Conservation (phyloP, 306 rosid genomes). For the Vachellia collinsii region DNA sequence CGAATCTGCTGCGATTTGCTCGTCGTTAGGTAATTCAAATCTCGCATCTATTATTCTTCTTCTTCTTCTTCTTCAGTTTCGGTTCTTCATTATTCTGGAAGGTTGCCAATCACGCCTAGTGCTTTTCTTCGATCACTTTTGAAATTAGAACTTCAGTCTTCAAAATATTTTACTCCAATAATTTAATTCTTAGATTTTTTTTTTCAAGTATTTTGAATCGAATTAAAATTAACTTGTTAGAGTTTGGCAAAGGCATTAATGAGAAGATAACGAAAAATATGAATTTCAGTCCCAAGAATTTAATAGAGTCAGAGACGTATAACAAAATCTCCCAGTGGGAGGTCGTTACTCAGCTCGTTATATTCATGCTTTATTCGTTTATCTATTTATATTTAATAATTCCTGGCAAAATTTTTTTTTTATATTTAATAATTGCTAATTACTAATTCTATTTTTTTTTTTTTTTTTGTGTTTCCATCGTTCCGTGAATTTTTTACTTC, state of each 20-base stretch:
- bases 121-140: not conserved
- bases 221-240: not conserved
- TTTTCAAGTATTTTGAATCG: not conserved
- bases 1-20: conserved; percentile 76
- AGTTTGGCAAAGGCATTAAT: not conserved
- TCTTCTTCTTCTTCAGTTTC: not conserved
- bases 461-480: too few relatives aligned
- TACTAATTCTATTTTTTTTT: too few relatives aligned
- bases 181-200: not conserved
- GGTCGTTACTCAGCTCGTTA: not conserved
- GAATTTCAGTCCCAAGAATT: not conserved
- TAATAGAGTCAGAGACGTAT: not conserved
- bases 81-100: not conserved
- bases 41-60: not conserved
- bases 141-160: not conserved
- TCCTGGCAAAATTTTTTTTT: too few relatives aligned
- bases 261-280: not conserved
- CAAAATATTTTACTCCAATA: not conserved
- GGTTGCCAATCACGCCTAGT: too few relatives aligned
- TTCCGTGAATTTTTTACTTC: too few relatives aligned
- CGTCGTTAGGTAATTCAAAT: conserved; percentile 57
- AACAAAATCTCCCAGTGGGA: not conserved
- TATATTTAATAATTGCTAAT: too few relatives aligned
- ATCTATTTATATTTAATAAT: too few relatives aligned
- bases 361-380: not conserved